phyloP scores from a whole-genome alignment of 495 filamentous ascomycete species.

The Aspergillus ellipticus region DNA sequence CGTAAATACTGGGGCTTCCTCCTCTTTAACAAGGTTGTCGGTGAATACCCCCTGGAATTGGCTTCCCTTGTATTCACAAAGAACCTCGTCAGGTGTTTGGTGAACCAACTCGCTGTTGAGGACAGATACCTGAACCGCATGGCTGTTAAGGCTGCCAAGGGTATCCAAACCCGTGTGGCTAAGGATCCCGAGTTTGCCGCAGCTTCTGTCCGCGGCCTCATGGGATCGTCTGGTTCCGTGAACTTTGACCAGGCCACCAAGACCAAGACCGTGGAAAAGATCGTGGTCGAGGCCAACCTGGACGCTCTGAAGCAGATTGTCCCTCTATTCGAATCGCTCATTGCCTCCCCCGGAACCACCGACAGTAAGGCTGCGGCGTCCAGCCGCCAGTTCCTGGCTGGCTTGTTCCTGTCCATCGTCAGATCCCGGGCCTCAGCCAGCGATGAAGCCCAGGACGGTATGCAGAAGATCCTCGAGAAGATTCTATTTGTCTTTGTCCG shows the following conservation, averaged over 20 bases:
- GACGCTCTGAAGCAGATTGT: constrained; percentile 41
- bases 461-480: constrained; percentile 32
- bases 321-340: constrained; percentile 36
- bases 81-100: constrained; percentile 77
- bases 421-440: constrained; percentile 37
- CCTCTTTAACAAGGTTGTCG: constrained; percentile 71
- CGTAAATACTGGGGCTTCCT: constrained; percentile 90
- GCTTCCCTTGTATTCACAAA: constrained; percentile 66
- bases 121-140: constrained; percentile 82
- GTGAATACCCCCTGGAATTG: constrained; percentile 41
- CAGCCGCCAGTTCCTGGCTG: constrained; percentile 46
- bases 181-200: constrained; percentile 57
- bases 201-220: constrained; percentile 58
- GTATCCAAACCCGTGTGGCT: constrained; percentile 63
- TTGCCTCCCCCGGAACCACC: constrained; percentile 34
- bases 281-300: constrained; percentile 60
- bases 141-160: constrained; percentile 67
- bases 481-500: constrained; percentile 41
- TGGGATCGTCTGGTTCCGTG: constrained; percentile 63
- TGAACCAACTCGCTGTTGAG: constrained; percentile 80
- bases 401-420: constrained; percentile 44
- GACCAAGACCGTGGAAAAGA: constrained; percentile 78
- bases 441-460: constrained; percentile 29
- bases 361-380: constrained; percentile 45
- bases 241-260: constrained; percentile 86